Evolutionary conservation across 2,329 filamentous ascomycete species (phyloP), one percentile per base, ranked within the genome.

Genomic region (Beauveria sp.): DNA sequence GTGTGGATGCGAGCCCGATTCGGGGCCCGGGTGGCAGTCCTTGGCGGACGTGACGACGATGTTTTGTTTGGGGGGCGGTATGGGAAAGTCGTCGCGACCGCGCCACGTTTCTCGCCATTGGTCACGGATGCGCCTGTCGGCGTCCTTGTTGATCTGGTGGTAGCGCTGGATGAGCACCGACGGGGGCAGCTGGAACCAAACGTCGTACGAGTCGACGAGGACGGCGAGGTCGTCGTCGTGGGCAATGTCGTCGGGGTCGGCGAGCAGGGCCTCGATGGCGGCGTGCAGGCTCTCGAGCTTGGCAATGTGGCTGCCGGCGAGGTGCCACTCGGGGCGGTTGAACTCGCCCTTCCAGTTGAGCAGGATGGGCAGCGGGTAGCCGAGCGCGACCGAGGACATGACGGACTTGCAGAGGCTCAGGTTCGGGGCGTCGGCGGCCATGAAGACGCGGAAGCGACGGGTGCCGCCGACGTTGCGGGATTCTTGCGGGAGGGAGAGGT

Each of bases 121-220:
- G 2, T 63, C 57, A 2, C 61, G 66, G 2, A 67, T 42, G 8
- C 74, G 69, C 3, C 66, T 67, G 53, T 75, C 68, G 14, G 74
- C 73, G 45, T 74, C 69, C 5, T 64, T 64, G 62, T 75, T 75
- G 26, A 75, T 65, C 16, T 67, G 66, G 55, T 75, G 74, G 60
- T 71, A 76, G 8, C 74, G 70, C 45, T 73, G 62, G 5, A 76
- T 69, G 2, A 76, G 68, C 1, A 75, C 73, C 5, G 72, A 72
- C 0, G 74, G 72, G 0, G 74, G 74, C 0, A 76, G 69, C 56
- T 76, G 74, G 48, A 76, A 76, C 74, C 74, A 76, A 43, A 73
- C 65, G 48, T 76, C 73, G 63, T 76, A 72, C 0, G 73, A 71
- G 26, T 76, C 74, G 1, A 76, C 71, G n/a, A 76, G 65, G 0